phyloP scores from a whole-genome alignment of 805 yeast species.

The Metschnikowia noctiluminum region DNA sequence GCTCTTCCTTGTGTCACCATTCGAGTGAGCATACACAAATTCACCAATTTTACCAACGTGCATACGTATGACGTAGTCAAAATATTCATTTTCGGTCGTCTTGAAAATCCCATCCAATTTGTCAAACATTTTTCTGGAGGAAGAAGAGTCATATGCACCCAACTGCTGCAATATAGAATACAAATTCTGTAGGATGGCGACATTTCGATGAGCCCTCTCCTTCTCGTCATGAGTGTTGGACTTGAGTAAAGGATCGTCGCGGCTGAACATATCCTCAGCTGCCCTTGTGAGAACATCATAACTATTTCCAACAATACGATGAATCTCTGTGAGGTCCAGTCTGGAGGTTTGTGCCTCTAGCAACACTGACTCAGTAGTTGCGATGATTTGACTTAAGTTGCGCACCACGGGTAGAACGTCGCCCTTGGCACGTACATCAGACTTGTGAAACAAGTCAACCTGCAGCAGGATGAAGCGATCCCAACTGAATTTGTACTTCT shows the following conservation, averaged over 20 bases:
- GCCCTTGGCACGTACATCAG: constrained; percentile 34
- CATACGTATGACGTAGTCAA: constrained; percentile 35
- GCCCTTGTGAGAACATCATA: constrained; percentile 34
- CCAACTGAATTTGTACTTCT: constrained; percentile 57
- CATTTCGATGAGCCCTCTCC: constrained; percentile 40
- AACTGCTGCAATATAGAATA: constrained; percentile 35
- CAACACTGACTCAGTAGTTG: constrained; percentile 32
- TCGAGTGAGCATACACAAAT: constrained; percentile 62
- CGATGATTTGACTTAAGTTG: constrained; percentile 32
- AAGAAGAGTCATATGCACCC: constrained; percentile 22
- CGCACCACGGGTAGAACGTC: constrained; percentile 34
- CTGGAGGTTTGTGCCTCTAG: constrained; percentile 16
- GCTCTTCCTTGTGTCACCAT: constrained; percentile 50
- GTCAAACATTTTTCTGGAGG: constrained; percentile 22
- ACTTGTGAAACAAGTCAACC: constrained; percentile 34
- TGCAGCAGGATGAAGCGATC: constrained; percentile 55
- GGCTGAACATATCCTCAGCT: constrained; percentile 30
- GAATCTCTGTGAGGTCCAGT: constrained; percentile 18
- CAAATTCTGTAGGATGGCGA: constrained; percentile 38
- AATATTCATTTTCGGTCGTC: constrained; percentile 29
- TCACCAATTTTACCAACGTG: constrained; percentile 66
- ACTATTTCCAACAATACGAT: constrained; percentile 26
- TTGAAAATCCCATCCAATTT: constrained; percentile 27
- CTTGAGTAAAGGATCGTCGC: constrained; percentile 44
- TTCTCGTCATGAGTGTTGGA: constrained; percentile 42